Base-by-base conservation (phyloP, 176 grass and related monocot species). In the Chloris gayana region DNA sequence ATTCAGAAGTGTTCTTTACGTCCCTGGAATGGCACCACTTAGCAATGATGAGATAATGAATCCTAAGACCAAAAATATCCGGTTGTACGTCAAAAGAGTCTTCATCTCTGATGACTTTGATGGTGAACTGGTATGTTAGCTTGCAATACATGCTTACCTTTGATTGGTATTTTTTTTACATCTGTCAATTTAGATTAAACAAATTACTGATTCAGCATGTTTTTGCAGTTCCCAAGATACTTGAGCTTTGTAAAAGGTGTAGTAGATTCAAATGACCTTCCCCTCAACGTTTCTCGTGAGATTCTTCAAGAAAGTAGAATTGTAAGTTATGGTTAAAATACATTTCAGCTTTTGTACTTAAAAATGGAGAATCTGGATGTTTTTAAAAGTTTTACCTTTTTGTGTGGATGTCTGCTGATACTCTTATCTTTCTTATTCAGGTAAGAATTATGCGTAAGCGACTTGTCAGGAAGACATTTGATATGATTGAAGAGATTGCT, bases 251-350 rank as follows among this genome's bases (percentile, higher is more conserved):
- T 95, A 30, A 95, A 95, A 83, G 93, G 93, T 74, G 84, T 95
- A 1, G 93, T 95, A 4, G 93, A 95, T 76, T 95, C 93, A 38
- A 89, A 95, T 85, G 93, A 90, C 41, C 89, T 95, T 39, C 87
- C 93, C 69, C 93, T 95, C 58, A 95, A 92, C 81, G 93, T 95
- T 32, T 95, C 89, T 68, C 93, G 89, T 25, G 93, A 95, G 69
- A 95, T 95, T 72, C 89, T 95, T 79, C 93, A 95, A 85, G 93
- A 92, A 85, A 95, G 93, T 80, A 69, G 87, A 92, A 92, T 96
- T 84, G 93, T 96, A 88, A 92, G 93, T 92, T 53, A 44, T 29
- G 7, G 1, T 22, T 50, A 72, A 46, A 47, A 75, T 70, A 17
- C 27, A 4, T 74, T 39, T 8, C 34, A 56, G 7, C 46, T 79